A percentile compares a stretch with the other conserved stretches of the same genome.
These are phyloP conservation scores for Grigorovia humatica DNA, from an alignment of 805 yeast genomes.

Conservation along the genomic window DNA sequence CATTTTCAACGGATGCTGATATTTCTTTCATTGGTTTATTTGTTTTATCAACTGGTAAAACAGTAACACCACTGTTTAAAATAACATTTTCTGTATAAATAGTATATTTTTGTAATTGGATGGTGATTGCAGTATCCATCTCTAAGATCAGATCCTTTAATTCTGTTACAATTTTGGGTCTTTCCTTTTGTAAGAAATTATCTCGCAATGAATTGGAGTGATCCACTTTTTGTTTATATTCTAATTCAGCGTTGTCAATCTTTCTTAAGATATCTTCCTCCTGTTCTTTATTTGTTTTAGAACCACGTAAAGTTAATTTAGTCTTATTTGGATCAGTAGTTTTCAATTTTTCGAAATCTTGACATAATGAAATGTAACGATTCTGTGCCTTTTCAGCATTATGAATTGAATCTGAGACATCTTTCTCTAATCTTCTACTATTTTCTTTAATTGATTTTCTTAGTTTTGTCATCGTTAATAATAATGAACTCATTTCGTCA, in stretches of 20 bases:
- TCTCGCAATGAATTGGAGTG: slow-evolving; percentile 63
- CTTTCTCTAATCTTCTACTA: slow-evolving; percentile 72
- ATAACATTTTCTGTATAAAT: slow-evolving; percentile 76
- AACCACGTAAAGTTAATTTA: slow-evolving; percentile 68
- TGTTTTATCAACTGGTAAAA: slow-evolving; percentile 53
- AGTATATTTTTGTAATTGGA: slow-evolving; percentile 82
- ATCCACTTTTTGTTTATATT: slow-evolving; percentile 69
- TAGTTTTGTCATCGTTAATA: slow-evolving; percentile 56
- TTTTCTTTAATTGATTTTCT: slow-evolving; percentile 77
- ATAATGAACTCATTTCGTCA: slow-evolving; percentile 68
- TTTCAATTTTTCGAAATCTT: slow-evolving; percentile 74
- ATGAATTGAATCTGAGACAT: slow-evolving; percentile 68
- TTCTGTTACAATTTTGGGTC: slow-evolving; percentile 67
- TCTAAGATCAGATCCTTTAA: slow-evolving; percentile 73
- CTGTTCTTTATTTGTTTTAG: slow-evolving; percentile 68
- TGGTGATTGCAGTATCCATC: slow-evolving; percentile 78
- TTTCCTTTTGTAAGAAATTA: slow-evolving; percentile 56
- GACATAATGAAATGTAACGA: slow-evolving; percentile 69
- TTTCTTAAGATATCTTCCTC: slow-evolving; percentile 82
- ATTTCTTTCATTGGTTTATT: slow-evolving; percentile 60
- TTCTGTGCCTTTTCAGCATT: slow-evolving; percentile 82
- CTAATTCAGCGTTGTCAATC: slow-evolving; percentile 76
- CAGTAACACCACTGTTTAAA: slow-evolving; percentile 74
- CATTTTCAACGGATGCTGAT: slow-evolving; percentile 74
- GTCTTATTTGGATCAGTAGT: slow-evolving; percentile 77